Percentiles rank a stretch among this genome's conserved stretches.
Evolutionary conservation across 2,329 filamentous ascomycete species (phyloP).

Genomic region (Sordariomycetes sp.): DNA sequence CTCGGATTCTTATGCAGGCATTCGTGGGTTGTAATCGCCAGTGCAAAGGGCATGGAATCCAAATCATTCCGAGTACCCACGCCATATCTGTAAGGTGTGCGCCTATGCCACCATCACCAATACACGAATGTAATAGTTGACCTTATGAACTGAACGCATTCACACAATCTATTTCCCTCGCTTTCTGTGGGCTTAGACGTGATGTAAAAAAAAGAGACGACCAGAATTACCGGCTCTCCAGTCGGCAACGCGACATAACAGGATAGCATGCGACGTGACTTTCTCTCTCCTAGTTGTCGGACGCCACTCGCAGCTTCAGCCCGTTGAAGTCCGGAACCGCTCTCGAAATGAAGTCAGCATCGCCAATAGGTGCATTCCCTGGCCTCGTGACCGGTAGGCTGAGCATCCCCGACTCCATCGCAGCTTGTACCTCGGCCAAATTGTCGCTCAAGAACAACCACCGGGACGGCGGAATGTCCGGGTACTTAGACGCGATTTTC

Average conservation of each 20-base stretch:
- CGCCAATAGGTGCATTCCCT: slow-evolving; percentile 53
- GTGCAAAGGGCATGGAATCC: no score
- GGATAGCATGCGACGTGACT: neutral
- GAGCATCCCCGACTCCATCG: slow-evolving; percentile 48
- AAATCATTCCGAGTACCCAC: no score
- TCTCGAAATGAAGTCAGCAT: slow-evolving; percentile 24
- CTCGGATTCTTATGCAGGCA: no score
- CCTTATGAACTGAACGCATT: neutral
- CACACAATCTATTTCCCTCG: neutral
- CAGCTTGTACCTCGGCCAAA: slow-evolving; percentile 53
- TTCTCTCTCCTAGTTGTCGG: neutral
- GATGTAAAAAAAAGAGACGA: neutral
- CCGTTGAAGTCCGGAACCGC: slow-evolving; percentile 20
- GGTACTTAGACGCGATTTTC: slow-evolving; percentile 36
- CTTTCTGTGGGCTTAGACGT: neutral
- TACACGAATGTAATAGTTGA: no score
- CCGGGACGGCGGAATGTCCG: slow-evolving; percentile 30
- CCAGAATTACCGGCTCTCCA: neutral
- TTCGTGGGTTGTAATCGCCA: no score
- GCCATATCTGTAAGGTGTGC: no score
- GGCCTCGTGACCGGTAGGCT: slow-evolving; percentile 50
- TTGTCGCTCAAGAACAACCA: slow-evolving; percentile 80
- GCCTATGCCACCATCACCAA: no score
- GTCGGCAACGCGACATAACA: neutral
- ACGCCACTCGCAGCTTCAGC: slow-evolving; percentile 1